phyloP scores from a whole-genome alignment of 1,139 yeast species.

The Pichia kudriavzevii region DNA sequence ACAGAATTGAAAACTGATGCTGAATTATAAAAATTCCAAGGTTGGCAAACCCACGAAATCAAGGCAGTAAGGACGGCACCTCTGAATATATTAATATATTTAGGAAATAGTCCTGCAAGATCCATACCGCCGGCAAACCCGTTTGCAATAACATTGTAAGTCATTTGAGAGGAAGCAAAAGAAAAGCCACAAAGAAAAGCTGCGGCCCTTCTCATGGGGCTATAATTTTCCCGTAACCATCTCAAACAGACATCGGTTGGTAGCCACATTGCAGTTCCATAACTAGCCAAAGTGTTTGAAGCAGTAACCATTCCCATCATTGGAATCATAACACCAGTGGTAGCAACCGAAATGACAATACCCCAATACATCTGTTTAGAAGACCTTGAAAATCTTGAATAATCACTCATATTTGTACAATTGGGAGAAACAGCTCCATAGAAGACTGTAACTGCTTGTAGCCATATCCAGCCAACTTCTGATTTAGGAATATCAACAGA shows the following conservation, averaged over 20 bases:
- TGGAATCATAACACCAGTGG: constrained; percentile 23
- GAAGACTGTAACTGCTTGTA: constrained; percentile 36
- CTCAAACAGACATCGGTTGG: no score
- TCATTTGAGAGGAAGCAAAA: constrained; percentile 36
- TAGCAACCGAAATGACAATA: constrained; percentile 27
- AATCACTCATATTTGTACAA: constrained; percentile 31
- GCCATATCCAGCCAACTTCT: constrained; percentile 35
- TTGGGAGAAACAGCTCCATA: constrained; percentile 35
- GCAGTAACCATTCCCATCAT: constrained; percentile 24
- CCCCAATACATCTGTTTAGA: no score
- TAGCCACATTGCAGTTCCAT: constrained; percentile 35
- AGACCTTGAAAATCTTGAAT: constrained; percentile 32
- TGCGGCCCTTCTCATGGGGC: no score
- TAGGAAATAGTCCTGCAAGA: constrained; percentile 71
- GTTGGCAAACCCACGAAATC: constrained; percentile 69
- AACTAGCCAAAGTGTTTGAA: constrained; percentile 22
- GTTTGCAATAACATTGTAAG: constrained; percentile 42
- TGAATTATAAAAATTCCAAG: constrained; percentile 53
- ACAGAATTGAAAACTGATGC: constrained; percentile 54
- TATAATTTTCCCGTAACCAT: no score
- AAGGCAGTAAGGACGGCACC: constrained; percentile 71
- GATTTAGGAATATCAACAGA: constrained; percentile 14
- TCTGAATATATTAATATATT: constrained; percentile 70
- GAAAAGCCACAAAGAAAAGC: constrained; percentile 43
- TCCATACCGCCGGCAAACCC: constrained; percentile 55